Percentiles rank a stretch among this genome's conserved stretches.
These are phyloP conservation scores for Aspergillus sparsus DNA, from an alignment of 495 filamentous ascomycete species.

Conservation along the genomic window DNA sequence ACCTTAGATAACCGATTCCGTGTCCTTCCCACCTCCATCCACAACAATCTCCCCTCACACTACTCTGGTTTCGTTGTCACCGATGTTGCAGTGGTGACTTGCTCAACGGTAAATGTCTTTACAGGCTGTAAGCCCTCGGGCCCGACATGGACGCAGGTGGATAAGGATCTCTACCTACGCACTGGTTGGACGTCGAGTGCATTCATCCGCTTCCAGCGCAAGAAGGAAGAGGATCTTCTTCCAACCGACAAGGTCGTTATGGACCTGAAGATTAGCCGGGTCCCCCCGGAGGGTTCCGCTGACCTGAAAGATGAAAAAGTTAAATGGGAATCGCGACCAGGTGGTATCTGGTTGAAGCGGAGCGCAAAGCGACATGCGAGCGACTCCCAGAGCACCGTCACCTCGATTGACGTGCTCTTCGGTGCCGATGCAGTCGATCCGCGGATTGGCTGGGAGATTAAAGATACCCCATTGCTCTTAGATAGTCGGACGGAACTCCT, in stretches of 20 bases:
- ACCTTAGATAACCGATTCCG: slow-evolving; percentile 79
- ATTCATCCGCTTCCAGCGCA: slow-evolving; percentile 81
- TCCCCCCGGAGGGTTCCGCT: slow-evolving; percentile 64
- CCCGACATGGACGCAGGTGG: slow-evolving; percentile 77
- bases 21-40: slow-evolving; percentile 78
- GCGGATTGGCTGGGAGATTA: slow-evolving; percentile 76
- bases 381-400: slow-evolving; percentile 76
- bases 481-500: slow-evolving; percentile 60
- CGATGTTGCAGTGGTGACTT: slow-evolving; percentile 81
- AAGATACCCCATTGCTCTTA: slow-evolving; percentile 67
- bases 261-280: slow-evolving; percentile 75
- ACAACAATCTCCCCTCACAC: slow-evolving; percentile 79
- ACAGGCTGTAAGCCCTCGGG: slow-evolving; percentile 76
- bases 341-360: slow-evolving; percentile 85
- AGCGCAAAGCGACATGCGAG: slow-evolving; percentile 73
- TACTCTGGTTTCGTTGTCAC: slow-evolving; percentile 81
- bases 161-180: slow-evolving; percentile 88
- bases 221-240: slow-evolving; percentile 82
- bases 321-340: slow-evolving; percentile 77
- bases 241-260: slow-evolving; percentile 77
- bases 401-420: slow-evolving; percentile 86
- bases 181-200: slow-evolving; percentile 72
- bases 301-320: slow-evolving; percentile 59
- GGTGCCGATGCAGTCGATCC: slow-evolving; percentile 93
- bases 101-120: slow-evolving; percentile 73